Conservation (phyloP, 768 basidiomycete species). For the Podaxis sp. region DNA sequence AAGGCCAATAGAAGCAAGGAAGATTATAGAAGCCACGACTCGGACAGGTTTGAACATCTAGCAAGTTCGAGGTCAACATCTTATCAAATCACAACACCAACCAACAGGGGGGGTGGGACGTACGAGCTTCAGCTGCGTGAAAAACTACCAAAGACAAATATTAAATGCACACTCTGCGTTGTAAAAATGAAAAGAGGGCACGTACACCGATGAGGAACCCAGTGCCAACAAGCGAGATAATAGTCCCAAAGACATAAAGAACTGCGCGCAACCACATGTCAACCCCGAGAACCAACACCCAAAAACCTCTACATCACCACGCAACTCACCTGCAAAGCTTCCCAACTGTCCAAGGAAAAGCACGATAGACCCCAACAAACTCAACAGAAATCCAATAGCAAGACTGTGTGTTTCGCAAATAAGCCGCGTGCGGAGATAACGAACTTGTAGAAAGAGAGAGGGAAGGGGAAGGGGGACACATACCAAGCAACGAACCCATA, state of each 20-base stretch:
- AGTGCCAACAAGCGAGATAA: conserved; percentile 82
- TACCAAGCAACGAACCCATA: conserved; percentile 88
- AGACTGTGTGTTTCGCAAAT: conserved; percentile 44
- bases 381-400: conserved; percentile 73
- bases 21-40: conserved; percentile 74
- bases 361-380: conserved; percentile 75
- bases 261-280: conserved; percentile 41
- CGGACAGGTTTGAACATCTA: conserved; percentile 97
- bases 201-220: conserved; percentile 90
- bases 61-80: neutral
- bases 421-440: neutral
- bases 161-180: neutral
- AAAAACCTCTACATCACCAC: too few relatives aligned
- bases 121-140: conserved; percentile 80
- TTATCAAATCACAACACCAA: neutral
- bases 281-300: neutral
- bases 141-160: conserved; percentile 49
- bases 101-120: neutral
- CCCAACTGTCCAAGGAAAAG: conserved; percentile 69
- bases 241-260: conserved; percentile 78
- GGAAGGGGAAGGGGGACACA: conserved; percentile 24
- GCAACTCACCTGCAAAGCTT: conserved; percentile 79
- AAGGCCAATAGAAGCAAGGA: conserved; percentile 76
- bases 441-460: neutral
- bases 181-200: conserved; percentile 14